Conservation (phyloP, 176 grass and related monocot genomes). For the Pharus latifolius region DNA sequence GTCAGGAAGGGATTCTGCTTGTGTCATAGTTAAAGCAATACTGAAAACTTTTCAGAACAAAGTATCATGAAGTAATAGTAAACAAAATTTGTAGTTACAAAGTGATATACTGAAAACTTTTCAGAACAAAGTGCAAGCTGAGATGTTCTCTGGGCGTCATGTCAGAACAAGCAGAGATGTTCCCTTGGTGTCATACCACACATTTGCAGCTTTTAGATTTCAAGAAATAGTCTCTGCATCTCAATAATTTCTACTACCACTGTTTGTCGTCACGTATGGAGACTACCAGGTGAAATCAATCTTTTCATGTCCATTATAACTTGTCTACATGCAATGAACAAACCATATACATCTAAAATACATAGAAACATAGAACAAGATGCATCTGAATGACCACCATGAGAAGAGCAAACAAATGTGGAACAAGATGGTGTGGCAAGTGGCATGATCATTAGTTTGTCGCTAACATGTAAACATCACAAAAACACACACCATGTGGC, state of each 20-base stretch:
- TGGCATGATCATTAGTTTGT: slow-evolving; percentile 27
- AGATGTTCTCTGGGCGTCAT: slow-evolving; percentile 2
- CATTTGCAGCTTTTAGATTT: background rate
- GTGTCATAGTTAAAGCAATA: slow-evolving; percentile 18
- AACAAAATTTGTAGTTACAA: too few species aligned
- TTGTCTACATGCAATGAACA: background rate
- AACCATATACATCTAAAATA: background rate
- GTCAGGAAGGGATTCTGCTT: background rate
- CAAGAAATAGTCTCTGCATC: background rate
- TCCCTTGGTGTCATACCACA: background rate
- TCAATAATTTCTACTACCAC: background rate
- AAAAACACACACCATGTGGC: slow-evolving; percentile 14
- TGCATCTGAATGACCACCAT: slow-evolving; percentile 3
- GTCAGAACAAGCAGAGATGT: background rate
- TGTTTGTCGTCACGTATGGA: background rate
- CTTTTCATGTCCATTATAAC: background rate
- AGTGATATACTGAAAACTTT: background rate
- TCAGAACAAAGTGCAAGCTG: background rate
- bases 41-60: background rate
- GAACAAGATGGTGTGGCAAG: background rate
- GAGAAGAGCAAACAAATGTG: slow-evolving; percentile 9
- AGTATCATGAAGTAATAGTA: background rate
- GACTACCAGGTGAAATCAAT: slow-evolving; percentile 8
- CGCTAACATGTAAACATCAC: background rate
- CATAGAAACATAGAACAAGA: background rate